Percentiles rank a stretch among this genome's conserved stretches.
phyloP scores from a whole-genome alignment of 768 basidiomycete genomes.

The Aureoboletus auriporus region DNA sequence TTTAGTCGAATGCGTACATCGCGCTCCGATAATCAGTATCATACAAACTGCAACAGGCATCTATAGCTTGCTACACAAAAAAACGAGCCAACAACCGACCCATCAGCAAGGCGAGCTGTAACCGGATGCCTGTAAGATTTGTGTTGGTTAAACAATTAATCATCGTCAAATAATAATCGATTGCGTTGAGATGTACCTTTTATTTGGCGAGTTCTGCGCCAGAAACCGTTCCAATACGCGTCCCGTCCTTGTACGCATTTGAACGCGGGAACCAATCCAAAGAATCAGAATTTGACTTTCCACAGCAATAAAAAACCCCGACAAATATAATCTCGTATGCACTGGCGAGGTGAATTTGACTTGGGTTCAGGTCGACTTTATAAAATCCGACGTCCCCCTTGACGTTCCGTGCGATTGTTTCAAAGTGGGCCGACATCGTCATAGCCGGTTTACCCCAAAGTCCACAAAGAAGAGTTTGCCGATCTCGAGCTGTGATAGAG shows the following conservation, averaged over 20 bases:
- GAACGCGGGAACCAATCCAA: constrained; percentile 20
- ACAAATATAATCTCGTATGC: too few species aligned
- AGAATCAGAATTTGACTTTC: not conserved
- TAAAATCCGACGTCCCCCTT: constrained; percentile 47
- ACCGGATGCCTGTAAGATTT: too few species aligned
- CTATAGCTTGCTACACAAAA: too few species aligned
- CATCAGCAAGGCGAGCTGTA: too few species aligned
- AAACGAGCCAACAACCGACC: too few species aligned
- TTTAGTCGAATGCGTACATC: too few species aligned
- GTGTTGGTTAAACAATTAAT: too few species aligned
- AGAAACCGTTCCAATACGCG: not conserved
- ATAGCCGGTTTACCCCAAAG: constrained; percentile 4
- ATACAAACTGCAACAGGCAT: too few species aligned
- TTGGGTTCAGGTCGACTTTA: constrained; percentile 66
- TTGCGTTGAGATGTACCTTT: constrained; percentile 3
- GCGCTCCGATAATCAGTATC: too few species aligned
- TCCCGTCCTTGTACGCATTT: not conserved
- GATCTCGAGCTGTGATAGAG: not conserved
- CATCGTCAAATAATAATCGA: too few species aligned
- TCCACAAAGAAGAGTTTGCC: constrained; percentile 13
- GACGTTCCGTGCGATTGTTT: not conserved
- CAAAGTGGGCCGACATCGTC: not conserved
- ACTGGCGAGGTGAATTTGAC: too few species aligned
- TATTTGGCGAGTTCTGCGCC: not conserved
- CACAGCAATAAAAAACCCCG: too few species aligned